These are phyloP conservation scores for Arabis alpina DNA, from an alignment of 345 rosid species.

Conservation along the genomic window DNA sequence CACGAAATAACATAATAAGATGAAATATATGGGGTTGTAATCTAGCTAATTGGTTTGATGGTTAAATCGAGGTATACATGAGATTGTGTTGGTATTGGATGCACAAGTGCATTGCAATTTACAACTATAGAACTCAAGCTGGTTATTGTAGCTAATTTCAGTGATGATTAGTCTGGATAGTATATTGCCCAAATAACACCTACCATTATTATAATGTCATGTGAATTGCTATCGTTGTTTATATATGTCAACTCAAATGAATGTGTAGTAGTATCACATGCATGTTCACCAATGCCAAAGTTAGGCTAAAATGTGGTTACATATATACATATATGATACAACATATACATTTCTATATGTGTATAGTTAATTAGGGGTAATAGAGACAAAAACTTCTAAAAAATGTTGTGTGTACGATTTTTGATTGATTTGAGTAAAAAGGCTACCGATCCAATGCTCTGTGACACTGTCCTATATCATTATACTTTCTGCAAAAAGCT, in stretches of 20 bases:
- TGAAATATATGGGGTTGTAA: not conserved
- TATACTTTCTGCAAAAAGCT: constrained; percentile 46
- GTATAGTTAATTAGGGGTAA: not conserved
- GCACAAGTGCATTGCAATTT: not conserved
- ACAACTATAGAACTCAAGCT: constrained; percentile 12
- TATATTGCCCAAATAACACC: too few relatives aligned
- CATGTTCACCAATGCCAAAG: not conserved
- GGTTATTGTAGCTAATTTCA: not conserved
- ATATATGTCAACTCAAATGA: too few relatives aligned
- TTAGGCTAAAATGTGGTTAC: not conserved
- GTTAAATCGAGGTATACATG: not conserved
- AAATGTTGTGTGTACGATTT: constrained; percentile 29
- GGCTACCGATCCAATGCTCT: constrained; percentile 47
- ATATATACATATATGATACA: not conserved
- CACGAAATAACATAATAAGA: not conserved
- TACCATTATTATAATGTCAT: too few relatives aligned
- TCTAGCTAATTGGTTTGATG: not conserved
- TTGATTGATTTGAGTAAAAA: constrained; percentile 36
- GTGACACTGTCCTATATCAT: constrained; percentile 35
- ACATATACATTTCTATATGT: not conserved
- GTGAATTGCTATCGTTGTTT: too few relatives aligned
- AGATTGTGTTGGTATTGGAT: not conserved
- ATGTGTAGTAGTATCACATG: constrained; percentile 18
- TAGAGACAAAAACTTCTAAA: constrained; percentile 15
- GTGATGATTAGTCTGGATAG: not conserved